These are phyloP conservation scores for Exsudoporus frostii DNA, from an alignment of 768 basidiomycete genomes.

Conservation along the genomic window DNA sequence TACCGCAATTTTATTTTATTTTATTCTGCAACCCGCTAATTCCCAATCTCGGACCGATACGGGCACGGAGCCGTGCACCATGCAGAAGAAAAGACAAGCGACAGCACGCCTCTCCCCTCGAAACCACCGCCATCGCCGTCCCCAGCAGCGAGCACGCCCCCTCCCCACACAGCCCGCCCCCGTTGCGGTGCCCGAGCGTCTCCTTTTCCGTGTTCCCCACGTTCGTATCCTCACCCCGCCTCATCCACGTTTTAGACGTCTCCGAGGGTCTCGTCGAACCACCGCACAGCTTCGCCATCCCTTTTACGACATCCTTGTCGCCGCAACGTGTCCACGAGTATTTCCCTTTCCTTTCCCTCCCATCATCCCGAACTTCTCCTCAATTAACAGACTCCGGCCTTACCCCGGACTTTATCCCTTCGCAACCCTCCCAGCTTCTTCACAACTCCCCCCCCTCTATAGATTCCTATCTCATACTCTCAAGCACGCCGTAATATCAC, in stretches of 20 bases:
- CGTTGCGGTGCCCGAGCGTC: not conserved
- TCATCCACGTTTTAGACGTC: conserved; percentile 26
- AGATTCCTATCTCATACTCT: conserved; percentile 25
- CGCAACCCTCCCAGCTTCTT: conserved; percentile 16
- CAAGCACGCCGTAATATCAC: conserved; percentile 27
- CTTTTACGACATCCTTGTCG: conserved; percentile 24
- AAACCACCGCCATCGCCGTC: conserved; percentile 11
- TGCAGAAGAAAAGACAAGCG: conserved; percentile 5
- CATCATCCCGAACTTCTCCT: conserved; percentile 15
- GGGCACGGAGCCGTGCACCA: conserved; percentile 19
- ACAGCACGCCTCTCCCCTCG: not conserved
- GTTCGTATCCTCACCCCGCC: conserved; percentile 23
- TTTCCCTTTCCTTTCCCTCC: conserved; percentile 18
- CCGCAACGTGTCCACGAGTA: conserved; percentile 14
- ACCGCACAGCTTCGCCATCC: conserved; percentile 21
- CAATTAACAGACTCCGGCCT: conserved; percentile 24
- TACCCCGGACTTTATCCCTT: conserved; percentile 32
- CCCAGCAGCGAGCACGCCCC: not conserved
- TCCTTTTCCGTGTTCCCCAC: conserved; percentile 23
- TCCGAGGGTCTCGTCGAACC: conserved; percentile 21
- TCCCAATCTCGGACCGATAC: conserved; percentile 26
- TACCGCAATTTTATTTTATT: not conserved
- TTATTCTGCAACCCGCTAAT: conserved; percentile 8
- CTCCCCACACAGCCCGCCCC: conserved; percentile 6
- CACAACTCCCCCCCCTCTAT: conserved; percentile 20